These are phyloP conservation scores for Arthrobotrys sinensis DNA, from an alignment of 2,329 filamentous ascomycete species.

Conservation along the genomic window DNA sequence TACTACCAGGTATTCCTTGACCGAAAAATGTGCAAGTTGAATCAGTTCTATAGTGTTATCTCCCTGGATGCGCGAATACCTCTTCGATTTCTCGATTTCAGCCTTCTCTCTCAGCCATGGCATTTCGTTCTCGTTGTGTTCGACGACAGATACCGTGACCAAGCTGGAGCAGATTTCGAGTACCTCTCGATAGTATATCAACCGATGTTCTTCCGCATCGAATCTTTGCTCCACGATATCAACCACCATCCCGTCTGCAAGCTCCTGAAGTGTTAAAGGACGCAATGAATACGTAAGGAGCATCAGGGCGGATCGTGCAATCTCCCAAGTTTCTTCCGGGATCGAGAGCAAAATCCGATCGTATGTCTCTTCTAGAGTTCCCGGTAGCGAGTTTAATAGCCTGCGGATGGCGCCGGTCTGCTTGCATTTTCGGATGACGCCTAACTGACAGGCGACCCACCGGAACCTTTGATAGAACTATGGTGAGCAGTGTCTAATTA, in stretches of 20 bases:
- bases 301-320: conserved; percentile 64
- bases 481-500: conserved; percentile 6
- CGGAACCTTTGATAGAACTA: conserved; percentile 62
- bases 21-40: conserved; percentile 35
- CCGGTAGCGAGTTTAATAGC: conserved; percentile 60
- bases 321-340: conserved; percentile 61
- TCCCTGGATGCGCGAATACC: not conserved
- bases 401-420: conserved; percentile 48
- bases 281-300: conserved; percentile 65
- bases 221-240: conserved; percentile 63
- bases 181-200: conserved; percentile 34
- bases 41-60: conserved; percentile 8
- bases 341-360: conserved; percentile 63
- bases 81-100: conserved; percentile 13
- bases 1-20: conserved; percentile 25
- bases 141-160: conserved; percentile 21
- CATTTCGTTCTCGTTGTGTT: conserved; percentile 1
- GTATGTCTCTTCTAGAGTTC: conserved; percentile 64
- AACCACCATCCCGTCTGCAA: conserved; percentile 65
- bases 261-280: conserved; percentile 63
- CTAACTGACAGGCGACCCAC: conserved; percentile 65
- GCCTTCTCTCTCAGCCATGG: conserved; percentile 16
- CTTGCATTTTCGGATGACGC: conserved; percentile 53
- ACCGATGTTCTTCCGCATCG: conserved; percentile 62
- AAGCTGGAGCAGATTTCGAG: conserved; percentile 39